Base-by-base conservation (phyloP, 306 rosid genomes). In the Lotus japonicus region DNA sequence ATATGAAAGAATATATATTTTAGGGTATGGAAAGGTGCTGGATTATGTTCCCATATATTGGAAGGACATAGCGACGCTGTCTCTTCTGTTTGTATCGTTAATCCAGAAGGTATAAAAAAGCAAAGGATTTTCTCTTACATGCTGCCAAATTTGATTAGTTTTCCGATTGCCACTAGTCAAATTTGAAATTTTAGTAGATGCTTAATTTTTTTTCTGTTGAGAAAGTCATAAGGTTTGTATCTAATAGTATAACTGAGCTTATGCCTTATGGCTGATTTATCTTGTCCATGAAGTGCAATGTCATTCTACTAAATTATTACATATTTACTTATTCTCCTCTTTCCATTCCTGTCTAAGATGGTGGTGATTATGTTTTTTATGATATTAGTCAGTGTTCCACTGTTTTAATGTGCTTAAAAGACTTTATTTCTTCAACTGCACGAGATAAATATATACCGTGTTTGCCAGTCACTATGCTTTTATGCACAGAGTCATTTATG, bases 11-110 rank as follows among this genome's bases (percentile, higher is more conserved):
- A n/a, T n/a, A n/a, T n/a, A n/a, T n/a, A n/a, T n/a, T n/a, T n/a
- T 54, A 94, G 99, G 87, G 82, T 88, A 31, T 94, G 99, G 99
- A 82, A 82, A 58, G 75, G 81, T 71, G 74, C 90, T 51, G 95
- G 96, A 54, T 41, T 71, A 67, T 94, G 97, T 75, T 83, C 96
- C 5, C 97, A 86, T 82, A 74, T 82, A 48, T 68, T 94, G 79
- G 92, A 86, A 70, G 97, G 99, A 64, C 99, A 94, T 71, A 82
- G 79, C 14, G 95, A 80, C 8, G 92, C 86, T 7, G 46, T 94
- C 68, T 59, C 96, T 36, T 90, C 99, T 71, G 89, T 88, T 42
- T 52, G 94, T 66, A 55, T 86, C 68, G 46, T 88, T 61, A 81
- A 82, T 41, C 70, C 84, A 19, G 65, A 82, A 88, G 98, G 96